These are phyloP conservation scores for Fusarium ambrosium DNA, from an alignment of 2,329 filamentous ascomycete genomes.

Conservation along the genomic window DNA sequence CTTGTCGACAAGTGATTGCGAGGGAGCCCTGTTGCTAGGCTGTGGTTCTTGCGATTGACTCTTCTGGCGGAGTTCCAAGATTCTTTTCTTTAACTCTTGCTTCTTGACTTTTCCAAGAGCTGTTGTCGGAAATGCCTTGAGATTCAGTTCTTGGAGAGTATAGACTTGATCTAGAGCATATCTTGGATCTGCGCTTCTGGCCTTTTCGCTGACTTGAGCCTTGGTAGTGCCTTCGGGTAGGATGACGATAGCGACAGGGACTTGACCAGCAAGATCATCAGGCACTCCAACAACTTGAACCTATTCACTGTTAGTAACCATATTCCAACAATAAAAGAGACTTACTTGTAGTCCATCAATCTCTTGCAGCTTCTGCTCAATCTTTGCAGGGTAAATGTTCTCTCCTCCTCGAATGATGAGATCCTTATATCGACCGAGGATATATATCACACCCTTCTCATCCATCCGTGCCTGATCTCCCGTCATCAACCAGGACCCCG, in stretches of 20 bases:
- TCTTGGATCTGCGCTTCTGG: slow-evolving; percentile 52
- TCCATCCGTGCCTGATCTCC: slow-evolving; percentile 59
- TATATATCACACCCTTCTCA: slow-evolving; percentile 53
- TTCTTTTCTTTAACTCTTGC: slow-evolving; percentile 48
- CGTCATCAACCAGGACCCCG: slow-evolving; percentile 54
- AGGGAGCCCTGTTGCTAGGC: background rate
- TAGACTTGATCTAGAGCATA: slow-evolving; percentile 57
- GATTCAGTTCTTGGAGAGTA: slow-evolving; percentile 56
- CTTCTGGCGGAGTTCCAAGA: slow-evolving; percentile 34
- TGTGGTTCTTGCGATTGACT: background rate
- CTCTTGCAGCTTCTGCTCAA: slow-evolving; percentile 54
- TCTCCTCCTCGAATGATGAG: slow-evolving; percentile 61
- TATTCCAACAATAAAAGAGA: background rate
- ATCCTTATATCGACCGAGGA: slow-evolving; percentile 60
- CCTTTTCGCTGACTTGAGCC: slow-evolving; percentile 48
- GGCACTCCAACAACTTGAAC: slow-evolving; percentile 59
- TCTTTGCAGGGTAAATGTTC: slow-evolving; percentile 57
- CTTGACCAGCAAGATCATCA: slow-evolving; percentile 61
- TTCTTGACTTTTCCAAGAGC: slow-evolving; percentile 61
- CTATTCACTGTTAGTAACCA: slow-evolving; percentile 34
- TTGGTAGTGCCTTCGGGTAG: slow-evolving; percentile 51
- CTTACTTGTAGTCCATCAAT: slow-evolving; percentile 50
- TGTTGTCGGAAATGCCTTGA: slow-evolving; percentile 57
- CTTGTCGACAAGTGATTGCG: slow-evolving; percentile 30
- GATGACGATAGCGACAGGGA: slow-evolving; percentile 60